Percentiles rank a stretch among this genome's conserved stretches.
These are phyloP conservation scores for Termitomyces sp. DNA, from an alignment of 768 basidiomycete genomes.

Conservation along the genomic window DNA sequence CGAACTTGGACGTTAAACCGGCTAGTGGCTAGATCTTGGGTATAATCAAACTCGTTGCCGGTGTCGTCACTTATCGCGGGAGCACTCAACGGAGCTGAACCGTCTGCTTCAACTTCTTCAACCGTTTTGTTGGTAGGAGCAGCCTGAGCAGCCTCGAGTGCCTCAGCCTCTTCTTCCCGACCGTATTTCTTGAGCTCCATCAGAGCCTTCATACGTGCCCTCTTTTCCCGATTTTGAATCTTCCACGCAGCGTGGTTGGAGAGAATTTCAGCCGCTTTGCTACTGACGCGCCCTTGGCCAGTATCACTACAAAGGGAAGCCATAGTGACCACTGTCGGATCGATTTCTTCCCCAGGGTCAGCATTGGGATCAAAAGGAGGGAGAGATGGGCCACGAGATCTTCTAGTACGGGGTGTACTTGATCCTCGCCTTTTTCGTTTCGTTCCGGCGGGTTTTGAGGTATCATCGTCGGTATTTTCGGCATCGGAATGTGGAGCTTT, in stretches of 20 bases:
- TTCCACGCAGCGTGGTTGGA: slow-evolving; percentile 74
- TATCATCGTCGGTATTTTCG: slow-evolving; percentile 16
- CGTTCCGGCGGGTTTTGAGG: not conserved
- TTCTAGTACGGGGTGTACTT: slow-evolving; percentile 30
- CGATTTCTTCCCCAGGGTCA: slow-evolving; percentile 72
- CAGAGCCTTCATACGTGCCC: slow-evolving; percentile 54
- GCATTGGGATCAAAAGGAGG: slow-evolving; percentile 57
- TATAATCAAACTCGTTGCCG: slow-evolving; percentile 68
- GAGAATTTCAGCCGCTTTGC: slow-evolving; percentile 69
- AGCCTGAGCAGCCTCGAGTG: slow-evolving; percentile 13
- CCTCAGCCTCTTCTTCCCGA: slow-evolving; percentile 41
- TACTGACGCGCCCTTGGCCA: slow-evolving; percentile 76
- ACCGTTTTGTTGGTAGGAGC: slow-evolving; percentile 15
- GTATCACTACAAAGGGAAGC: slow-evolving; percentile 73
- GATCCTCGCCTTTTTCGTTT: slow-evolving; percentile 23
- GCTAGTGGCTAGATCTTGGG: slow-evolving; percentile 58
- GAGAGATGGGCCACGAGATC: slow-evolving; percentile 43
- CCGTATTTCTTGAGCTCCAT: slow-evolving; percentile 81
- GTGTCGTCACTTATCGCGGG: slow-evolving; percentile 37
- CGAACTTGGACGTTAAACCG: slow-evolving; percentile 84
- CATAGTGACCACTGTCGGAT: slow-evolving; percentile 85
- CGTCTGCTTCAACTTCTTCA: slow-evolving; percentile 14
- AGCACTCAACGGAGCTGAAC: slow-evolving; percentile 9
- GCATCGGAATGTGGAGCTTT: slow-evolving; percentile 9
- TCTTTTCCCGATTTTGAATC: slow-evolving; percentile 60